Percentiles rank a stretch among this genome's conserved stretches.
These are phyloP conservation scores for Penicillium manginii DNA, from an alignment of 495 filamentous ascomycete genomes.

Conservation along the genomic window DNA sequence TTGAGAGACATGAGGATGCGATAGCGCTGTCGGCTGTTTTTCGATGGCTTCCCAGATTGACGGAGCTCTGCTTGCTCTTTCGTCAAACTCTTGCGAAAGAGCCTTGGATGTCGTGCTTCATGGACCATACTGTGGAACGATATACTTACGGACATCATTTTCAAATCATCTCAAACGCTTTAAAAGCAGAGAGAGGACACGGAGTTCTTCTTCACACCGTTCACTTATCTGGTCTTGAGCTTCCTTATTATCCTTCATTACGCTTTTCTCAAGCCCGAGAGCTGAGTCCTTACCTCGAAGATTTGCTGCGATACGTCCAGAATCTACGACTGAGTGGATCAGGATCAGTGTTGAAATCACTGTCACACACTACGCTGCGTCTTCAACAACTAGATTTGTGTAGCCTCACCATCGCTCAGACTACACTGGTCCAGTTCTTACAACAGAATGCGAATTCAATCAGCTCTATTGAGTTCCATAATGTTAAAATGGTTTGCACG, in stretches of 20 bases:
- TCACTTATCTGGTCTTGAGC: background rate
- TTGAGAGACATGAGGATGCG: background rate
- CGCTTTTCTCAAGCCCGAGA: background rate
- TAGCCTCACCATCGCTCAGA: background rate
- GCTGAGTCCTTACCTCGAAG: background rate
- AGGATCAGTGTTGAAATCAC: background rate
- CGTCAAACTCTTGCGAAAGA: conserved; percentile 10
- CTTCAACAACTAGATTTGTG: background rate
- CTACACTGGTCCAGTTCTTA: background rate
- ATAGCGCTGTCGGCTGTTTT: background rate
- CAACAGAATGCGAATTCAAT: background rate
- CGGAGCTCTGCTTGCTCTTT: background rate
- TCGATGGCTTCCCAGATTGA: background rate
- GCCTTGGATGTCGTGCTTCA: background rate
- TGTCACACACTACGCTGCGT: background rate
- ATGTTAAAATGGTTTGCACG: background rate
- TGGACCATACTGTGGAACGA: background rate
- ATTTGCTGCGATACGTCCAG: background rate
- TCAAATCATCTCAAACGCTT: background rate
- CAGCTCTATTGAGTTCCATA: background rate
- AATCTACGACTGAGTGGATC: background rate
- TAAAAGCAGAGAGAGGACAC: background rate
- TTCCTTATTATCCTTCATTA: background rate
- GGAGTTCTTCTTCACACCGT: background rate
- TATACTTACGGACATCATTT: background rate